Conservation (phyloP, 306 rosid species). For the Quercus alba region DNA sequence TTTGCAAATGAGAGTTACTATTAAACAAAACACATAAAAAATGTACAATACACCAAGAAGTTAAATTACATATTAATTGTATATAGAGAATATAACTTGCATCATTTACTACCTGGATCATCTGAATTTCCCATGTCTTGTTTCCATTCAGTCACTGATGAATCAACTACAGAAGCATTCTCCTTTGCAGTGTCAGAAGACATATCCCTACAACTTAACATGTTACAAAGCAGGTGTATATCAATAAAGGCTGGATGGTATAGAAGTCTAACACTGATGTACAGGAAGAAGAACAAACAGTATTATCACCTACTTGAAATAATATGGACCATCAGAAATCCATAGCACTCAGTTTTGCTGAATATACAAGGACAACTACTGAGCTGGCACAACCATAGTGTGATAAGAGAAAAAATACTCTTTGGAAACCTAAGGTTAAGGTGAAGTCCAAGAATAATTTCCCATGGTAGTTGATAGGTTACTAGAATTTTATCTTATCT, state of each 20-base stretch:
- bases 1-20: background rate
- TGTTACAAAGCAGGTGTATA: conserved; percentile 1
- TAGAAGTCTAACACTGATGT: background rate
- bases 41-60: background rate
- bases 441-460: too few relatives aligned
- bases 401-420: too few relatives aligned
- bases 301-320: background rate
- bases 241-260: background rate
- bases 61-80: background rate
- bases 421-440: too few relatives aligned
- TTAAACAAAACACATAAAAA: background rate
- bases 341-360: background rate
- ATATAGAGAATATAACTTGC: background rate
- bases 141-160: conserved; percentile 60
- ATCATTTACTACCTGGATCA: conserved; percentile 47
- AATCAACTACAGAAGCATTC: conserved; percentile 69
- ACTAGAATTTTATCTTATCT: too few relatives aligned
- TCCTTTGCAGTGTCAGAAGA: conserved; percentile 69
- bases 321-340: background rate
- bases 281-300: background rate
- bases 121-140: conserved; percentile 55
- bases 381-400: too few relatives aligned
- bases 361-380: background rate
- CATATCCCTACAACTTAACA: conserved; percentile 45
- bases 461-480: too few relatives aligned